Evolutionary conservation across 352 stramenopile genomes (phyloP).

Genomic region (Phytophthora foliorum): DNA sequence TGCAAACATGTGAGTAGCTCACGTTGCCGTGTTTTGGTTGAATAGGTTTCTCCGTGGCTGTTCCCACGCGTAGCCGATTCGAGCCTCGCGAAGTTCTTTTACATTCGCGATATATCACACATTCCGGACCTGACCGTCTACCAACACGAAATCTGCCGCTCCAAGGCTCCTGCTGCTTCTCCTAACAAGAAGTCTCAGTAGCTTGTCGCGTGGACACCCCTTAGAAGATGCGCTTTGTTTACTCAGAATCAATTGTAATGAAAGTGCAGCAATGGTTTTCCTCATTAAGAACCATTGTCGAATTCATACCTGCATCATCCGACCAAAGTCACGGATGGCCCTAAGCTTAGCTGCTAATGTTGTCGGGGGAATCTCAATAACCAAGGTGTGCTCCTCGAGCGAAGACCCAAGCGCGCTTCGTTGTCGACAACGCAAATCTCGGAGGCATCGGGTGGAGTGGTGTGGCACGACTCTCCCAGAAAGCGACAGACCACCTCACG

Average conservation of each 20-base stretch:
- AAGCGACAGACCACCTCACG: not conserved
- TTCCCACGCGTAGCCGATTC: conserved; percentile 69
- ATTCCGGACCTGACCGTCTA: conserved; percentile 86
- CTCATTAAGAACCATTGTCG: not conserved
- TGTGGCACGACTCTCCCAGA: conserved; percentile 7
- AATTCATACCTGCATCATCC: not conserved
- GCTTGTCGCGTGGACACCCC: not conserved
- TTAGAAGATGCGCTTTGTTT: not conserved
- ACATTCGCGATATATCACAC: conserved; percentile 79
- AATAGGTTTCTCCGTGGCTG: conserved; percentile 57
- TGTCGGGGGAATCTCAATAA: too few species aligned
- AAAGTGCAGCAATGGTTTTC: not conserved
- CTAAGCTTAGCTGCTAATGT: too few species aligned
- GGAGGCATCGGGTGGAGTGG: conserved; percentile 17
- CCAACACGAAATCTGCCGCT: conserved; percentile 69
- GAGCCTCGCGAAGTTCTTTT: conserved; percentile 64
- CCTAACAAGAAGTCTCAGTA: conserved; percentile 44
- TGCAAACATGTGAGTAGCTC: not conserved
- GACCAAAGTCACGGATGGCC: too few species aligned
- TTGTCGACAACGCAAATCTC: conserved; percentile 28
- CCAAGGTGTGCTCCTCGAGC: too few species aligned
- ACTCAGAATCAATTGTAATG: not conserved
- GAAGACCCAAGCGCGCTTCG: too few species aligned
- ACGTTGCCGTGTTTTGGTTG: not conserved
- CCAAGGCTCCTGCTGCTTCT: conserved; percentile 22